phyloP scores from a whole-genome alignment of 2,329 filamentous ascomycete species.

The Dactylonectria macrodidyma region DNA sequence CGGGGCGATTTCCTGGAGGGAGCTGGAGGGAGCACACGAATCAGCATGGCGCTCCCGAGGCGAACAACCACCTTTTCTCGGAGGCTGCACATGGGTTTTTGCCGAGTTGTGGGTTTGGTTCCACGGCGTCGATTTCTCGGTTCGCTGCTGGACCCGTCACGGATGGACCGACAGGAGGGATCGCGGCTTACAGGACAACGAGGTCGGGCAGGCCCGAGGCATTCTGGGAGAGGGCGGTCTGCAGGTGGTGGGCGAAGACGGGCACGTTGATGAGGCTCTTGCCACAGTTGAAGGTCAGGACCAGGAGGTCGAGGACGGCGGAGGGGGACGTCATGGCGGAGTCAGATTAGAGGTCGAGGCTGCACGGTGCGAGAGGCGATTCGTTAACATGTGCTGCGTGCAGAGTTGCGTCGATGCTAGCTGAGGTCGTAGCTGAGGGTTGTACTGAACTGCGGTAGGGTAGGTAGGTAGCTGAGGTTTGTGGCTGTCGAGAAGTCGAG shows the following conservation, averaged over 20 bases:
- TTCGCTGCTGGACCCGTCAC: slow-evolving; percentile 22
- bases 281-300: slow-evolving; percentile 92
- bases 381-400: slow-evolving; percentile 16
- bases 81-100: slow-evolving; percentile 1
- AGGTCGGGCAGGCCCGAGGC: slow-evolving; percentile 65
- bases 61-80: slow-evolving; percentile 28
- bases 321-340: slow-evolving; percentile 58
- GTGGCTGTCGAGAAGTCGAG: slow-evolving; percentile 16
- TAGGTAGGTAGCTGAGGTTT: neutral
- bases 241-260: slow-evolving; percentile 80
- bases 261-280: slow-evolving; percentile 78
- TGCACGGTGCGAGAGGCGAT: slow-evolving; percentile 3
- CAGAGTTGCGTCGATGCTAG: slow-evolving; percentile 9
- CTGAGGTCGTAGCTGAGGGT: slow-evolving; percentile 19
- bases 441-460: too few species aligned
- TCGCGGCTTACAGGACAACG: slow-evolving; percentile 68
- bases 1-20: slow-evolving; percentile 93
- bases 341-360: slow-evolving; percentile 23
- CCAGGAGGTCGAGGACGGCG: slow-evolving; percentile 77
- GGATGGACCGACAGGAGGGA: slow-evolving; percentile 33
- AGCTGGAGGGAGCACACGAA: slow-evolving; percentile 60
- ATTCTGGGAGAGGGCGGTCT: slow-evolving; percentile 69
- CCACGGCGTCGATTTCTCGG: slow-evolving; percentile 6
- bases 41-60: slow-evolving; percentile 39
- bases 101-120: slow-evolving; percentile 1